These are phyloP conservation scores for Escovopsis sp. DNA, from an alignment of 2,329 filamentous ascomycete genomes.

Conservation along the genomic window DNA sequence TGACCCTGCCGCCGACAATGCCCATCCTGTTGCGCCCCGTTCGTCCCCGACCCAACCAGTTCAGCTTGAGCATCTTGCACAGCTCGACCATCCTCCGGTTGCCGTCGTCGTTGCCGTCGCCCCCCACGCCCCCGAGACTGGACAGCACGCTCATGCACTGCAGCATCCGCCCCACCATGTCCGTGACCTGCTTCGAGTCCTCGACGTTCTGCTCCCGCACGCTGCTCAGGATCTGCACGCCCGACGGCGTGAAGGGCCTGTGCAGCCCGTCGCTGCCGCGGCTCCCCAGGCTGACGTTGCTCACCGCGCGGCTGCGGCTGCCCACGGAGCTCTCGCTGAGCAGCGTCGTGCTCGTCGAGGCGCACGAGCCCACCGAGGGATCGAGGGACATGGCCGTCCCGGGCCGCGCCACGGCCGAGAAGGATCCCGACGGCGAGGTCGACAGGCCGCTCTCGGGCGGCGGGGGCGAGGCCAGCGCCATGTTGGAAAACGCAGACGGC, in stretches of 20 bases:
- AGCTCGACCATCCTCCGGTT: slow-evolving; percentile 72
- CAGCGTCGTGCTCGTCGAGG: slow-evolving; percentile 64
- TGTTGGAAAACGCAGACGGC: slow-evolving; percentile 36
- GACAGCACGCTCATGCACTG: slow-evolving; percentile 91
- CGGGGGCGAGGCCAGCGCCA: slow-evolving; percentile 39
- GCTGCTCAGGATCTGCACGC: slow-evolving; percentile 23
- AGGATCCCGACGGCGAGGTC: slow-evolving; percentile 35
- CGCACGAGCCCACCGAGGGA: slow-evolving; percentile 62
- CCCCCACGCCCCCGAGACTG: slow-evolving; percentile 48
- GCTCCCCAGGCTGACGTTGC: slow-evolving; percentile 60
- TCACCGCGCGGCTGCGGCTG: slow-evolving; percentile 65
- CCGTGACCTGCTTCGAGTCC: slow-evolving; percentile 69
- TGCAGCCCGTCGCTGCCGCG: slow-evolving; percentile 28
- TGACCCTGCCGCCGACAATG: slow-evolving; percentile 59
- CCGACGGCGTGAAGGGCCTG: slow-evolving; percentile 37
- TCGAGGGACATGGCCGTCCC: slow-evolving; percentile 65
- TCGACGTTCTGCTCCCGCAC: slow-evolving; percentile 46
- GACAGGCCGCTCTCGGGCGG: slow-evolving; percentile 35
- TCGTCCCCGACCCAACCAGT: slow-evolving; percentile 84
- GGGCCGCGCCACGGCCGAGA: slow-evolving; percentile 37
- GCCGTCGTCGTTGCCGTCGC: slow-evolving; percentile 48
- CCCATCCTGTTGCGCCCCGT: slow-evolving; percentile 82
- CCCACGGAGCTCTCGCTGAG: slow-evolving; percentile 49
- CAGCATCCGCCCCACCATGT: slow-evolving; percentile 88
- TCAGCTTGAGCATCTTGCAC: slow-evolving; percentile 80